These are phyloP conservation scores for Mycena galericulata DNA, from an alignment of 768 basidiomycete genomes.

Conservation along the genomic window DNA sequence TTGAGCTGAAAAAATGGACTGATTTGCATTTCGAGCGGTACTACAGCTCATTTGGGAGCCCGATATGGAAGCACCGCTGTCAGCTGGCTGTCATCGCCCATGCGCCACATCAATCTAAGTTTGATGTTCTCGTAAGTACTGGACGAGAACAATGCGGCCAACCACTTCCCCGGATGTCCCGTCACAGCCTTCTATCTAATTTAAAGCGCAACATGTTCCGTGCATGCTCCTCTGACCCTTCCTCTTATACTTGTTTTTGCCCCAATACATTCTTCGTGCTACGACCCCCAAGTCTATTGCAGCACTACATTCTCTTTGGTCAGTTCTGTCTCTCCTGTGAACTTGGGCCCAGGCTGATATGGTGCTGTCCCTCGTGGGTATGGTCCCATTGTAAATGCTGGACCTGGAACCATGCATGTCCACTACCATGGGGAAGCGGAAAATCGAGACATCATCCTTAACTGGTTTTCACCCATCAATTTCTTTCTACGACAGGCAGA, in stretches of 20 bases:
- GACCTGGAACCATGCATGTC: too few species aligned
- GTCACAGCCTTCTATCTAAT: neutral
- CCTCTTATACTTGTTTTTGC: conserved; percentile 18
- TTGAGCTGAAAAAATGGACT: neutral
- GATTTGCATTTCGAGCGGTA: neutral
- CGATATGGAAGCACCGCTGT: conserved; percentile 1
- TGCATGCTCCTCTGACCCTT: too few species aligned
- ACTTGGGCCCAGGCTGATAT: too few species aligned
- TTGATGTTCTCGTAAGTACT: neutral
- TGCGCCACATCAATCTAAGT: neutral
- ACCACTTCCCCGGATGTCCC: conserved; percentile 3
- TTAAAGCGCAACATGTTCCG: conserved; percentile 6
- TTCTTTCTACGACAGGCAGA: too few species aligned
- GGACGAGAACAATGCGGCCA: neutral
- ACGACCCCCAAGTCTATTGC: conserved; percentile 5
- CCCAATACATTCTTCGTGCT: conserved; percentile 13
- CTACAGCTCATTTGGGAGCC: conserved; percentile 1
- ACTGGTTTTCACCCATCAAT: too few species aligned
- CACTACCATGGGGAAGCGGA: too few species aligned
- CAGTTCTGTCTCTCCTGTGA: too few species aligned
- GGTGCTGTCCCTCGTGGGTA: too few species aligned
- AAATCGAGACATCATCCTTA: too few species aligned
- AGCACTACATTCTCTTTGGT: too few species aligned
- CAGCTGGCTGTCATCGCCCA: conserved; percentile 1
- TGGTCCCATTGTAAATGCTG: conserved; percentile 1